A percentile compares a stretch with the other conserved stretches of the same genome.
phyloP scores from a whole-genome alignment of 306 rosid species.

The barrel medic (Medicago truncatula) region MtrunA17r5.0-ANR NC_053048.1:14647001-14647500 shows the following conservation, averaged over 20 bases:
- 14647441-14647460: no score
- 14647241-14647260: slow-evolving; percentile 49
- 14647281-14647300: slow-evolving; percentile 46
- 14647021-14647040: slow-evolving; percentile 45
- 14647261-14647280: slow-evolving; percentile 41
- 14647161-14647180: slow-evolving; percentile 44
- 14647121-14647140: slow-evolving; percentile 35
- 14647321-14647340: slow-evolving; percentile 46
- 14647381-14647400: slow-evolving; percentile 23
- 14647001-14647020: slow-evolving; percentile 42
- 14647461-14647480: no score
- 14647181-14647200: slow-evolving; percentile 49
- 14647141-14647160: slow-evolving; percentile 46
- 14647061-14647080: slow-evolving; percentile 44
- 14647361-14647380: slow-evolving; percentile 14
- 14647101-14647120: slow-evolving; percentile 17
- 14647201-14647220: slow-evolving; percentile 45
- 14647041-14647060: slow-evolving; percentile 36
- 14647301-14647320: slow-evolving; percentile 48
- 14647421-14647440: no score
- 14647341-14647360: slow-evolving; percentile 42
- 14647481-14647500: no score
- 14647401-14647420: not conserved
- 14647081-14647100: slow-evolving; percentile 33
- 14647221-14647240: slow-evolving; percentile 47